phyloP scores from a whole-genome alignment of 768 basidiomycete species.

The Tulasnella sp. region DNA sequence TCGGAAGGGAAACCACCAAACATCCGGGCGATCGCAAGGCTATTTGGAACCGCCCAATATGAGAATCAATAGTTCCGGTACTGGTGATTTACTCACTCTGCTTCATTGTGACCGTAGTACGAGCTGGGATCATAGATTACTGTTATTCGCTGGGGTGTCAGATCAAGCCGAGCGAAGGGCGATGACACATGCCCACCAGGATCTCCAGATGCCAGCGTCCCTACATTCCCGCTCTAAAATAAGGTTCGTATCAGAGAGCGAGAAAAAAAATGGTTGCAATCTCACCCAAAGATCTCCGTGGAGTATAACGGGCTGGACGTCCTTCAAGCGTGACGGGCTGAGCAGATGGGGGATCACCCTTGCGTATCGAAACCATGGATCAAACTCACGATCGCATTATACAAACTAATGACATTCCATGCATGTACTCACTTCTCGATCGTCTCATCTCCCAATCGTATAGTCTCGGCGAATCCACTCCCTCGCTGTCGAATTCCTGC shows the following conservation, averaged over 20 bases:
- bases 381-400: background rate
- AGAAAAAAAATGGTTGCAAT: background rate
- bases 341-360: constrained; percentile 70
- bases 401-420: background rate
- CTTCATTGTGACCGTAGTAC: constrained; percentile 72
- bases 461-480: constrained; percentile 34
- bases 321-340: constrained; percentile 34
- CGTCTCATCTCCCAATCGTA: constrained; percentile 42
- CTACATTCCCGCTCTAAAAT: constrained; percentile 60
- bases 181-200: too few relatives aligned
- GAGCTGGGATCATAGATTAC: constrained; percentile 68
- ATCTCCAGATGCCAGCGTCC: constrained; percentile 45
- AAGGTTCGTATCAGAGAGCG: background rate
- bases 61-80: background rate
- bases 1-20: constrained; percentile 61
- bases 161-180: too few relatives aligned
- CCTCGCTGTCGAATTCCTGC: constrained; percentile 36
- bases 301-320: constrained; percentile 52
- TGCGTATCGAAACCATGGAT: constrained; percentile 3
- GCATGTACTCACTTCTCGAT: constrained; percentile 33
- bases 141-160: constrained; percentile 27
- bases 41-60: constrained; percentile 27
- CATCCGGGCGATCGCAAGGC: constrained; percentile 66
- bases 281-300: constrained; percentile 77
- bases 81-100: constrained; percentile 71